Evolutionary conservation across 164 flowering plant genomes (phyloP).

Genomic region (Annona cherimola): DNA sequence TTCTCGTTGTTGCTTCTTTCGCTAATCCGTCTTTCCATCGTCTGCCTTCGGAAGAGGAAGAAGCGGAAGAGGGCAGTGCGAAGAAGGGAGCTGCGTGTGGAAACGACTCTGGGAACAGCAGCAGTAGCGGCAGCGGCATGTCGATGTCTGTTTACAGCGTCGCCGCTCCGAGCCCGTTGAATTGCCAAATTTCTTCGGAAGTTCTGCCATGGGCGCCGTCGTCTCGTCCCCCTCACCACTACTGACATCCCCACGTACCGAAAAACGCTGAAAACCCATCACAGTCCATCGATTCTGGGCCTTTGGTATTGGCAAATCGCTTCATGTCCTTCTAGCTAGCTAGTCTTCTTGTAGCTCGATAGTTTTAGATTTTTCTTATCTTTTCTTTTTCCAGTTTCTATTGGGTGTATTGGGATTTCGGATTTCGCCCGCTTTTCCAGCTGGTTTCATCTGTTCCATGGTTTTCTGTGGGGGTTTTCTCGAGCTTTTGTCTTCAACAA

Average conservation of each 20-base stretch:
- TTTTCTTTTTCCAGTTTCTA: not conserved
- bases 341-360: not conserved
- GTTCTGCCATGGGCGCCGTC: constrained; percentile 23
- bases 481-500: not conserved
- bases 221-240: constrained; percentile 21
- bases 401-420: not conserved
- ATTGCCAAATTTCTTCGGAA: constrained; percentile 26
- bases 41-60: constrained; percentile 18
- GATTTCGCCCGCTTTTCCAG: constrained; percentile 1
- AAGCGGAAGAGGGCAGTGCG: constrained; percentile 1
- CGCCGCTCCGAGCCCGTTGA: constrained; percentile 13
- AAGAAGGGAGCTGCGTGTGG: not conserved
- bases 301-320: not conserved
- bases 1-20: constrained; percentile 32
- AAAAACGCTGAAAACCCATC: not conserved
- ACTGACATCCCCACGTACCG: not conserved
- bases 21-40: constrained; percentile 18
- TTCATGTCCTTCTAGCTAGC: not conserved
- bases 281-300: not conserved
- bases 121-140: not conserved
- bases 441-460: not conserved
- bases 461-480: not conserved
- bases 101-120: not conserved
- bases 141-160: constrained; percentile 7
- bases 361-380: not conserved